Evolutionary conservation across 2,329 filamentous ascomycete species (phyloP).

Genomic region (Aureobasidium sp.): DNA sequence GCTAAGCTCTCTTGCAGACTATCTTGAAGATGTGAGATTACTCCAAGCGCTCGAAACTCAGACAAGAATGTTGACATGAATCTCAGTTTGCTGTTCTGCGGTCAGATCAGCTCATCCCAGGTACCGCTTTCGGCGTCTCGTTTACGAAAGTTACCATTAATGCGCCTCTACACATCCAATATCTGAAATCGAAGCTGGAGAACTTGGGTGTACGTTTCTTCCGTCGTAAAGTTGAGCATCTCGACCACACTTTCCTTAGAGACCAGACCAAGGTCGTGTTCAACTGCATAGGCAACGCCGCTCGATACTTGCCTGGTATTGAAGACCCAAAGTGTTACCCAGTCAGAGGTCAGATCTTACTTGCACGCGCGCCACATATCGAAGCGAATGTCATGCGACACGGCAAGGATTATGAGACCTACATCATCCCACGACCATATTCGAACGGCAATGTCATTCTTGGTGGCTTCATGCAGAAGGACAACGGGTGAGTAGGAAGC

Average conservation of each 20-base stretch:
- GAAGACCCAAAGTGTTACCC: not conserved
- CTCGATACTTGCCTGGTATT: not conserved
- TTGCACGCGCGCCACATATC: not conserved
- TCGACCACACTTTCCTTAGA: not conserved
- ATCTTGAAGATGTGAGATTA: not conserved
- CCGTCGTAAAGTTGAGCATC: not conserved
- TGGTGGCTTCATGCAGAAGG: not conserved
- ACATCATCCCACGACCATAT: not conserved
- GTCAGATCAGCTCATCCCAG: not conserved
- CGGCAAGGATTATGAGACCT: not conserved
- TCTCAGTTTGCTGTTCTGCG: not conserved
- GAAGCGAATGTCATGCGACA: not conserved
- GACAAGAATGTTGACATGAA: not conserved
- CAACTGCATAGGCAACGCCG: not conserved
- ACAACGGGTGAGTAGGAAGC: not conserved
- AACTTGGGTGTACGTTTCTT: not conserved
- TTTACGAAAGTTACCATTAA: not conserved
- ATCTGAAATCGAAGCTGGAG: not conserved
- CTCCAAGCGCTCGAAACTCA: no score
- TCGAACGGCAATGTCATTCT: conserved; percentile 1
- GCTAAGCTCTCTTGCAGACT: not conserved
- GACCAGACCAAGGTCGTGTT: not conserved
- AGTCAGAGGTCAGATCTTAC: not conserved
- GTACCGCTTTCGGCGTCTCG: not conserved
- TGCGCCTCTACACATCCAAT: not conserved